These are phyloP conservation scores for Beauveria bassiana DNA, from an alignment of 2,329 filamentous ascomycete genomes.

Conservation along the genomic window DNA sequence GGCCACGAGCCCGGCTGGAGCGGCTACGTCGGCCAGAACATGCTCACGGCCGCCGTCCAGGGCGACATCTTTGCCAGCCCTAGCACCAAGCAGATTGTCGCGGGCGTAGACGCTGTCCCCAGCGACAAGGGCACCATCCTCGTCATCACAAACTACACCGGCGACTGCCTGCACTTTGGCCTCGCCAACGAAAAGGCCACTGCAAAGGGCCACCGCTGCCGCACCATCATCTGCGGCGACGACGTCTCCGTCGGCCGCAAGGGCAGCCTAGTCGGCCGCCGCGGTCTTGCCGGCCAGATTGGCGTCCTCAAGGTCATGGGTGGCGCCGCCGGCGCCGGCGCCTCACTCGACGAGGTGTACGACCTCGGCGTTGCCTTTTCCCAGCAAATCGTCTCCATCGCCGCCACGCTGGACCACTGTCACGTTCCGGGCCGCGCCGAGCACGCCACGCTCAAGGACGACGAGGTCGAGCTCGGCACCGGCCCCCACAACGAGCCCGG, in stretches of 20 bases:
- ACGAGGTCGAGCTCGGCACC: conserved; percentile 57
- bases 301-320: conserved; percentile 51
- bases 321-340: conserved; percentile 39
- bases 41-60: conserved; percentile 52
- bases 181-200: conserved; percentile 51
- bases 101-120: conserved; percentile 48
- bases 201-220: conserved; percentile 44
- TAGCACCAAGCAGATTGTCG: conserved; percentile 54
- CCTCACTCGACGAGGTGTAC: conserved; percentile 42
- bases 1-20: conserved; percentile 57
- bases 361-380: conserved; percentile 42
- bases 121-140: conserved; percentile 49
- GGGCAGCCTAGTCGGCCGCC: conserved; percentile 50
- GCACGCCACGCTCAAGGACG: conserved; percentile 37
- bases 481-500: conserved; percentile 62
- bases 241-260: conserved; percentile 56
- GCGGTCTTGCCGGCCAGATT: conserved; percentile 55
- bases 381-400: conserved; percentile 46
- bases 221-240: conserved; percentile 55
- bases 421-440: conserved; percentile 47
- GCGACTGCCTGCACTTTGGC: conserved; percentile 55
- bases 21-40: conserved; percentile 54
- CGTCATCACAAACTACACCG: conserved; percentile 58
- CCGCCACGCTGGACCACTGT: conserved; percentile 53
- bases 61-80: conserved; percentile 59